Percentiles rank a stretch among this genome's conserved stretches.
These are phyloP conservation scores for Vaccinium vitisidaea DNA, from an alignment of 148 eudicot species.

Conservation along the genomic window DNA sequence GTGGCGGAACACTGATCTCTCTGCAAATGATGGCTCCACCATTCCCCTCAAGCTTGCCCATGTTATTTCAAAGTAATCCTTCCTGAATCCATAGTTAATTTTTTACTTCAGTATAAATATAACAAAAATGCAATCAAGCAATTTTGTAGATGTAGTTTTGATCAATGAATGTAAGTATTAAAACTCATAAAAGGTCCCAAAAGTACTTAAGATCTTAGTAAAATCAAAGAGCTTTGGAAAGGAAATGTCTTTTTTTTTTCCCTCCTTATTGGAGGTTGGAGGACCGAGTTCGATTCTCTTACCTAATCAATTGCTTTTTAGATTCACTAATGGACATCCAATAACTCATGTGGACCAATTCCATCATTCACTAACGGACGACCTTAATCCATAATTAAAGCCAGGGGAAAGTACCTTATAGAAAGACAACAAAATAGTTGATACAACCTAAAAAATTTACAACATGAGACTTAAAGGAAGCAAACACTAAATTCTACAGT, in stretches of 20 bases:
- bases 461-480: too few species aligned
- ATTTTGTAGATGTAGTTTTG: not conserved
- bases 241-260: not conserved
- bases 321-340: too few species aligned
- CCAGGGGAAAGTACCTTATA: not conserved
- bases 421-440: too few species aligned
- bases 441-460: too few species aligned
- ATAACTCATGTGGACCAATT: not conserved
- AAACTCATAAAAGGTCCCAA: not conserved
- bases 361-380: not conserved
- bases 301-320: not conserved
- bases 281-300: not conserved
- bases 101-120: not conserved
- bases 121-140: not conserved
- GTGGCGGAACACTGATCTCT: slow-evolving; percentile 51
- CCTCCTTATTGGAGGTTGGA: not conserved
- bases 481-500: too few species aligned
- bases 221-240: not conserved
- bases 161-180: not conserved
- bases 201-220: not conserved
- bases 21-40: slow-evolving; percentile 65
- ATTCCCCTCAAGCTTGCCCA: slow-evolving; percentile 56
- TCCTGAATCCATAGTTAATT: slow-evolving; percentile 25
- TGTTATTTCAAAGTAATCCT: slow-evolving; percentile 63
- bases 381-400: too few species aligned